Percentiles rank a stretch among this genome's conserved stretches.
Evolutionary conservation across 2,329 filamentous ascomycete genomes (phyloP).

Genomic region (Trichoderma sp.): DNA sequence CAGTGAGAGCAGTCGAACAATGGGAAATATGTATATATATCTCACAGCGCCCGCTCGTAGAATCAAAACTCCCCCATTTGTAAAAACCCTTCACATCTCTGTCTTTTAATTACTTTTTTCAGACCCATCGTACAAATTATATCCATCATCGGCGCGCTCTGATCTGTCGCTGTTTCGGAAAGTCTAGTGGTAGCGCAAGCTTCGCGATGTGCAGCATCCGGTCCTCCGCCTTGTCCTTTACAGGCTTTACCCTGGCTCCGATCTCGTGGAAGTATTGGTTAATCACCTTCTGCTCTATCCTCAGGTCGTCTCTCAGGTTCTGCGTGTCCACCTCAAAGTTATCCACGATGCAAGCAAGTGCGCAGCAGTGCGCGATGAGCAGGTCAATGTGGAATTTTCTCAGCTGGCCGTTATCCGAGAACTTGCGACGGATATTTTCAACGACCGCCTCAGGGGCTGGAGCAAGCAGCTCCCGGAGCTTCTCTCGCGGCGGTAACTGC

Average conservation of each 20-base stretch:
- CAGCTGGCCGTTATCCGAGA: constrained; percentile 64
- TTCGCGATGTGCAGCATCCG: constrained; percentile 61
- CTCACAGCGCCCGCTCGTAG: not conserved
- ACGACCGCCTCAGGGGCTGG: constrained; percentile 63
- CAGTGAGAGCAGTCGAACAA: not conserved
- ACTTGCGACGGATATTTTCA: constrained; percentile 68
- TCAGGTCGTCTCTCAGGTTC: constrained; percentile 70
- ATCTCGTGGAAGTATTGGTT: constrained; percentile 74
- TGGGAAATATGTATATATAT: not conserved
- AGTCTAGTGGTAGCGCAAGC: constrained; percentile 75
- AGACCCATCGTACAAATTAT: not conserved
- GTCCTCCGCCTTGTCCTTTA: constrained; percentile 63
- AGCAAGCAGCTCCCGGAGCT: constrained; percentile 58
- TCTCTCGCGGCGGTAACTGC: constrained; percentile 61
- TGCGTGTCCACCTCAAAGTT: constrained; percentile 72
- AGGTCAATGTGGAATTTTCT: constrained; percentile 72
- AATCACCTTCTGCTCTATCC: constrained; percentile 70
- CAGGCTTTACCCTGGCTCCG: constrained; percentile 65
- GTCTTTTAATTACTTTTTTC: not conserved
- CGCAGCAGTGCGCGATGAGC: constrained; percentile 72
- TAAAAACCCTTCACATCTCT: not conserved
- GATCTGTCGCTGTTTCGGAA: constrained; percentile 64
- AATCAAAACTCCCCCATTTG: not conserved
- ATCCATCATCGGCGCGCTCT: constrained; percentile 28
- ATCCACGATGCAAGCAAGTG: constrained; percentile 69